A percentile compares a stretch with the other conserved stretches of the same genome.
phyloP scores from a whole-genome alignment of 352 stramenopile species.

The Achlya hypogyna region DNA sequence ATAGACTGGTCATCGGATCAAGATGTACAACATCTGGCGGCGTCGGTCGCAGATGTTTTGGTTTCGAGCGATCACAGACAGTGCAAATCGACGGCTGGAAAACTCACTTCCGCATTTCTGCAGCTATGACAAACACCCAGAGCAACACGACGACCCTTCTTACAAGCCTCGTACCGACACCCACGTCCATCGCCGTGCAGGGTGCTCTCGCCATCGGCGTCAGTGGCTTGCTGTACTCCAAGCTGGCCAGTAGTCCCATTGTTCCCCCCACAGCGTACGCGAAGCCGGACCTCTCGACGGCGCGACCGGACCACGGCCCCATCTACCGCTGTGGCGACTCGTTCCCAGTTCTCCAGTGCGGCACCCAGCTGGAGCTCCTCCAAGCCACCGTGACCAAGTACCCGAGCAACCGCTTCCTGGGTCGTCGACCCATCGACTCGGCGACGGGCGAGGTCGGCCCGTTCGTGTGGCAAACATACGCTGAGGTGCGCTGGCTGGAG shows the following conservation, averaged over 20 bases:
- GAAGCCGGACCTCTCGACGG: background rate
- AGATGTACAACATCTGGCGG: too few relatives aligned
- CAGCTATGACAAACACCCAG: too few relatives aligned
- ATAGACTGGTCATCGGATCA: too few relatives aligned
- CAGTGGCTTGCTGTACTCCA: background rate
- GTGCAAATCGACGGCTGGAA: too few relatives aligned
- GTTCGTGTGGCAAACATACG: constrained; percentile 52
- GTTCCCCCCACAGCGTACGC: background rate
- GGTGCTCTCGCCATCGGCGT: background rate
- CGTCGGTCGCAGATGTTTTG: too few relatives aligned
- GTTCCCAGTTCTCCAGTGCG: background rate
- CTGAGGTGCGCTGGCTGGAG: constrained; percentile 22
- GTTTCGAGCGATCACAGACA: too few relatives aligned
- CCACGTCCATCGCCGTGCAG: background rate
- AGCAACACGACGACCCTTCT: too few relatives aligned
- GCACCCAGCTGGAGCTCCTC: constrained; percentile 25
- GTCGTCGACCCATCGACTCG: constrained; percentile 32
- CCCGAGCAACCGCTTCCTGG: constrained; percentile 31
- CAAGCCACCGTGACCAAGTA: background rate
- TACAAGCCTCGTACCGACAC: too few relatives aligned
- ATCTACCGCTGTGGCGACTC: background rate
- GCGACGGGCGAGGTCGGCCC: constrained; percentile 30
- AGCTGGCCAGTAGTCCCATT: background rate
- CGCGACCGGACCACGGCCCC: background rate
- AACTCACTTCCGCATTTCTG: too few relatives aligned